Conservation (phyloP, 306 rosid species). For the Quercus parvula region DNA sequence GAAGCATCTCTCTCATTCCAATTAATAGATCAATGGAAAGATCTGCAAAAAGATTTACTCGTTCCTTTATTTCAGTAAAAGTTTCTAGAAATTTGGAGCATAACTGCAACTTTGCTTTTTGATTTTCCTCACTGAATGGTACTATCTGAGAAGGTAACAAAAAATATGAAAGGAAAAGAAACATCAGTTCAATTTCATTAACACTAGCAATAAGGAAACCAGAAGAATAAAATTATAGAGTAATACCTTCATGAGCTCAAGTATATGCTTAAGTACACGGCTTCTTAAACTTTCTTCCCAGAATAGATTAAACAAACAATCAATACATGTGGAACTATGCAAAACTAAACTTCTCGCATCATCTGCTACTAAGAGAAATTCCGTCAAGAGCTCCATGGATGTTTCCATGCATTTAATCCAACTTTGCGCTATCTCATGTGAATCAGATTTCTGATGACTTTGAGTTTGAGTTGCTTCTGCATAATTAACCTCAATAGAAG, state of each 20-base stretch:
- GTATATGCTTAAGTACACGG: constrained; percentile 67
- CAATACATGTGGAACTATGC: constrained; percentile 62
- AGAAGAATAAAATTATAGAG: constrained; percentile 4
- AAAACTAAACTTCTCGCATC: constrained; percentile 64
- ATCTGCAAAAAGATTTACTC: constrained; percentile 60
- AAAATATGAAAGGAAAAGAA: constrained; percentile 13
- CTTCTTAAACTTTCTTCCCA: constrained; percentile 87
- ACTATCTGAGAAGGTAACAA: constrained; percentile 45
- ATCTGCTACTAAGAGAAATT: constrained; percentile 59
- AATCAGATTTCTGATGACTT: constrained; percentile 34
- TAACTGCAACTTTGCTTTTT: constrained; percentile 67
- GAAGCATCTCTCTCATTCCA: constrained; percentile 78
- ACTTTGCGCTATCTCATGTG: constrained; percentile 35
- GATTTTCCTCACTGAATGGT: constrained; percentile 70
- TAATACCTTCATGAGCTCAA: constrained; percentile 86
- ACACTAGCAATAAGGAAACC: constrained; percentile 15
- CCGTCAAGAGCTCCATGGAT: constrained; percentile 65
- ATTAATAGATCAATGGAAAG: constrained; percentile 75
- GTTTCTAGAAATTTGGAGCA: constrained; percentile 88
- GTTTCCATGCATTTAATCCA: constrained; percentile 61
- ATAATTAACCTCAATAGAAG: constrained; percentile 32
- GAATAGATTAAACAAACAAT: constrained; percentile 79
- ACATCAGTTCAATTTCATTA: constrained; percentile 11
- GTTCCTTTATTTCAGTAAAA: constrained; percentile 84
- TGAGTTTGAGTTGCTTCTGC: constrained; percentile 27